Conservation (phyloP, 2,329 filamentous ascomycete species). For the Trichoderma breve region DNA sequence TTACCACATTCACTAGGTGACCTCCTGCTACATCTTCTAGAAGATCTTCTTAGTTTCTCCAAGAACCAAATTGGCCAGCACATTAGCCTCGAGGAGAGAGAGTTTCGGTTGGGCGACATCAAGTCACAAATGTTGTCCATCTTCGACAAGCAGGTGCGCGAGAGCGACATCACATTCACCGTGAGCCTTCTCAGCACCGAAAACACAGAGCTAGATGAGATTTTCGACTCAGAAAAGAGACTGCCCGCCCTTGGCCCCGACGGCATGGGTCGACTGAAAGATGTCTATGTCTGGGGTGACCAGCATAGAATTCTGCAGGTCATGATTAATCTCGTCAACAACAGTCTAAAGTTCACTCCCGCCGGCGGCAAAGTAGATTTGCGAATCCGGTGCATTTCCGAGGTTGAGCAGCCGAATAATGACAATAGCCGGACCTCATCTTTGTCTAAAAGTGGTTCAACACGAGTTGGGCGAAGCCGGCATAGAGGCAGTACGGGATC, state of each 20-base stretch:
- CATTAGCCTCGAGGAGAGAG: constrained; percentile 75
- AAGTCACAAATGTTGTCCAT: constrained; percentile 79
- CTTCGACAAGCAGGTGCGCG: constrained; percentile 85
- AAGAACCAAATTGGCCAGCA: constrained; percentile 93
- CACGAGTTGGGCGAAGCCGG: constrained; percentile 42
- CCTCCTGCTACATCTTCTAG: constrained; percentile 77
- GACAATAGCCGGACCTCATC: constrained; percentile 54
- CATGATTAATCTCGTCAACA: constrained; percentile 90
- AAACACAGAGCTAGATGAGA: constrained; percentile 28
- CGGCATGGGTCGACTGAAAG: constrained; percentile 68
- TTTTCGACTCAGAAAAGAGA: constrained; percentile 38
- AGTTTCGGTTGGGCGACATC: constrained; percentile 82
- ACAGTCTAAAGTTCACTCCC: constrained; percentile 88
- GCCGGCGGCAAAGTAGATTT: constrained; percentile 71
- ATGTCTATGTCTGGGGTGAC: constrained; percentile 91
- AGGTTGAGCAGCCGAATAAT: constrained; percentile 43
- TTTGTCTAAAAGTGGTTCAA: constrained; percentile 44
- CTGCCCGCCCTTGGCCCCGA: constrained; percentile 62
- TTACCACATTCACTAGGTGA: constrained; percentile 49
- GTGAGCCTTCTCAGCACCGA: constrained; percentile 62
- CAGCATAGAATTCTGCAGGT: constrained; percentile 88
- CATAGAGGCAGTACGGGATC: constrained; percentile 50
- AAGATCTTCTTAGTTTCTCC: constrained; percentile 87
- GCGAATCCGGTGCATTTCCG: constrained; percentile 70
- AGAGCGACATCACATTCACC: constrained; percentile 70